These are phyloP conservation scores for Plasmodium chabaudi DNA, from an alignment of 169 alveolate species.

Conservation along the genomic window DNA sequence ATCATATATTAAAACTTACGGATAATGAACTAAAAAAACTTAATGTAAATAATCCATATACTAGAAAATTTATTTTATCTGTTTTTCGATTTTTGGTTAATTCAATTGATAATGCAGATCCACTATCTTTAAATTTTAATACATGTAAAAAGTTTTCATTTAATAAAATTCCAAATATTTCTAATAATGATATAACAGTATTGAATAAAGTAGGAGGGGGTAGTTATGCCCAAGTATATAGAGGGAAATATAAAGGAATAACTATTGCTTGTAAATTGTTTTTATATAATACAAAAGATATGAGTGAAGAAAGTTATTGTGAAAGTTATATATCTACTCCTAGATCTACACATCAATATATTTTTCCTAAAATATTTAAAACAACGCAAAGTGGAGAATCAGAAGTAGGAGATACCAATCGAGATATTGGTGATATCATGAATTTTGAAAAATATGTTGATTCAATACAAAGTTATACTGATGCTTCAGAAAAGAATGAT, in stretches of 20 bases:
- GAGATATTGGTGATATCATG: neutral
- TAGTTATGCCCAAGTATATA: conserved; percentile 73
- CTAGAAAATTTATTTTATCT: conserved; percentile 75
- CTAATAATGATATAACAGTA: conserved; percentile 37
- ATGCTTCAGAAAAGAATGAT: neutral
- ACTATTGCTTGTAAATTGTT: conserved; percentile 78
- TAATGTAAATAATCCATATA: conserved; percentile 74
- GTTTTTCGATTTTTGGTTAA: conserved; percentile 77
- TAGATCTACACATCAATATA: conserved; percentile 49
- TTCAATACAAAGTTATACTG: neutral
- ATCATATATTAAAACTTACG: conserved; percentile 71
- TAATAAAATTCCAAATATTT: conserved; percentile 33
- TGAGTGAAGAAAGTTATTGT: conserved; percentile 63
- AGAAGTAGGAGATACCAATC: neutral
- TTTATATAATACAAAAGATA: conserved; percentile 39
- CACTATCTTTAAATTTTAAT: conserved; percentile 69
- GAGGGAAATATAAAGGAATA: conserved; percentile 41
- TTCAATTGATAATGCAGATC: conserved; percentile 79
- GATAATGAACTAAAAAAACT: conserved; percentile 70
- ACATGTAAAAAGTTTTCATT: conserved; percentile 29
- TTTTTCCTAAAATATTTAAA: conserved; percentile 43
- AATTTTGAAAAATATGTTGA: neutral
- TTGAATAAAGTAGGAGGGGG: conserved; percentile 76
- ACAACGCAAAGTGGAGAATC: neutral
- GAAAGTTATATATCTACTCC: conserved; percentile 76